Evolutionary conservation across 306 rosid genomes (phyloP).

Genomic region (Lathyrus aphaca): DNA sequence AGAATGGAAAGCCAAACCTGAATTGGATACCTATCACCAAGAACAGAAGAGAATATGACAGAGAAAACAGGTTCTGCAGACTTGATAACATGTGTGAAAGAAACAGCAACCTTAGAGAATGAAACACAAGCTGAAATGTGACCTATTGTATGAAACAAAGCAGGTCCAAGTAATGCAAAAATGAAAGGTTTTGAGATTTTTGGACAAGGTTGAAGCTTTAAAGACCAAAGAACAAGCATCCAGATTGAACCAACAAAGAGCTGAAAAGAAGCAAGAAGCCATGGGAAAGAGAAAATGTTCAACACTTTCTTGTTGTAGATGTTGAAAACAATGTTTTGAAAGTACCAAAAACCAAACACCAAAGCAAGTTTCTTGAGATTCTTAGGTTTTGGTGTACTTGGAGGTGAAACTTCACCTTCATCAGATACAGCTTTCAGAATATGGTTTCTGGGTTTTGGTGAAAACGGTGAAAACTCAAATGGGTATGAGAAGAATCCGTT

Average conservation of each 20-base stretch:
- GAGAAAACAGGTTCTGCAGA: slow-evolving; percentile 93
- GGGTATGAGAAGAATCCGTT: slow-evolving; percentile 39
- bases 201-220: slow-evolving; percentile 81
- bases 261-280: slow-evolving; percentile 97
- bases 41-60: slow-evolving; percentile 68
- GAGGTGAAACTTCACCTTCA: slow-evolving; percentile 50
- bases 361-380: slow-evolving; percentile 63
- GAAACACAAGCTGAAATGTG: slow-evolving; percentile 96
- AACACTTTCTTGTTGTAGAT: slow-evolving; percentile 85
- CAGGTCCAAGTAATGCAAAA: slow-evolving; percentile 89
- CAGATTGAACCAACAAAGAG: slow-evolving; percentile 88
- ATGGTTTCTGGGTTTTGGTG: slow-evolving; percentile 47
- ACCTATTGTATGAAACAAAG: slow-evolving; percentile 93
- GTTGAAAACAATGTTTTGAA: slow-evolving; percentile 90
- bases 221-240: slow-evolving; percentile 84
- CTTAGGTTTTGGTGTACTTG: slow-evolving; percentile 44
- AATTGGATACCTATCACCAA: slow-evolving; percentile 79
- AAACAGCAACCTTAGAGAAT: slow-evolving; percentile 92
- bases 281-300: slow-evolving; percentile 81
- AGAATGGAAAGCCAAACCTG: slow-evolving; percentile 90
- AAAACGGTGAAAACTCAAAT: slow-evolving; percentile 41
- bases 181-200: slow-evolving; percentile 75
- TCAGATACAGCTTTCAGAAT: slow-evolving; percentile 56
- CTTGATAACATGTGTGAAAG: slow-evolving; percentile 96
- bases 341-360: slow-evolving; percentile 85